Percentiles rank a stretch among this genome's conserved stretches.
phyloP scores from a whole-genome alignment of 352 stramenopile genomes.

The Globisporangium spiculum region DNA sequence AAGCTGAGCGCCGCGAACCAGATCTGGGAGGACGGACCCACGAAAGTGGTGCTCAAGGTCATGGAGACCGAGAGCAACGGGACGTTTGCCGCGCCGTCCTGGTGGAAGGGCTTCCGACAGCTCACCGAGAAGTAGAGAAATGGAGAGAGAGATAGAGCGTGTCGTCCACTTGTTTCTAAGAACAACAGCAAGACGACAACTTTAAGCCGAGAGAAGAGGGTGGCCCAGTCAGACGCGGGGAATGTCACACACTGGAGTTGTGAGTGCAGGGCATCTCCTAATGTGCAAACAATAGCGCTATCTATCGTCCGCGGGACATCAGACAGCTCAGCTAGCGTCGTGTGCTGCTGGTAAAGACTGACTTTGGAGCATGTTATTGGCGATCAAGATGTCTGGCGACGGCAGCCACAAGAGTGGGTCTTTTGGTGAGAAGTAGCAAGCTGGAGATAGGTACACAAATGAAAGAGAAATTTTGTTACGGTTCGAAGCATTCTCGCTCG shows the following conservation, averaged over 20 bases:
- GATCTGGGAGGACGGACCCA: slow-evolving; percentile 85
- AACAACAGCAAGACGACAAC: background rate
- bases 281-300: background rate
- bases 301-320: background rate
- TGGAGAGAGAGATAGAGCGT: too few relatives aligned
- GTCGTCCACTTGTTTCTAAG: background rate
- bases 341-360: background rate
- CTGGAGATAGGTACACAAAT: background rate
- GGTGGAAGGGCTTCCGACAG: slow-evolving; percentile 91
- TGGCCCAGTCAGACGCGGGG: background rate
- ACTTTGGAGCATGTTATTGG: background rate
- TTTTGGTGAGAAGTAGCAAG: background rate
- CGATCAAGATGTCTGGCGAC: background rate
- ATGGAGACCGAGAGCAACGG: slow-evolving; percentile 90
- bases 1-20: slow-evolving; percentile 89
- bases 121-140: slow-evolving; percentile 89
- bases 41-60: slow-evolving; percentile 84
- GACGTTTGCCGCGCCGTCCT: slow-evolving; percentile 71
- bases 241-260: background rate
- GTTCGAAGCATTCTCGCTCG: too few relatives aligned
- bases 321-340: too few relatives aligned
- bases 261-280: background rate
- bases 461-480: background rate
- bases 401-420: background rate
- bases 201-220: background rate